A percentile compares a stretch with the other conserved stretches of the same genome.
phyloP scores from a whole-genome alignment of 441 rosid genomes.

The Manihot esculenta region DNA sequence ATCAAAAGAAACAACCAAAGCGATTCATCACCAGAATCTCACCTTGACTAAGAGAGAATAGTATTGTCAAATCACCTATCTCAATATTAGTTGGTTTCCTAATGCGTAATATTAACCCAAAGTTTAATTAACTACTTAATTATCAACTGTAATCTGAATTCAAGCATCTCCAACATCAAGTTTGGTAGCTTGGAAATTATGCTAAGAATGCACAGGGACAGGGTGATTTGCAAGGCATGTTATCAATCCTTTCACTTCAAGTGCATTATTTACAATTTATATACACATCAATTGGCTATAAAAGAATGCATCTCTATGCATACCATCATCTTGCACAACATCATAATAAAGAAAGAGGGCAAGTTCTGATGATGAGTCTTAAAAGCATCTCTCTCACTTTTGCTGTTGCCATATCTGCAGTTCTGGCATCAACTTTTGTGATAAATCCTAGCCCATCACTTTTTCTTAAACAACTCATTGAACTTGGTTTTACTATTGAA shows the following conservation, averaged over 20 bases:
- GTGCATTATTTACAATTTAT: constrained; percentile 34
- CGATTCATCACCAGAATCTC: too few species aligned
- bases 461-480: constrained; percentile 17
- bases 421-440: constrained; percentile 36
- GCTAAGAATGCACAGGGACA: constrained; percentile 25
- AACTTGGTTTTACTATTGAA: constrained; percentile 12
- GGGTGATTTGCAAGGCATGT: constrained; percentile 90
- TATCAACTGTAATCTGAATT: constrained; percentile 3
- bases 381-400: constrained; percentile 33
- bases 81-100: too few species aligned
- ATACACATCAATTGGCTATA: too few species aligned
- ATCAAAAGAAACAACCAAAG: too few species aligned
- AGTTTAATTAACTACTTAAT: too few species aligned
- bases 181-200: constrained; percentile 29
- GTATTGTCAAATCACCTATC: too few species aligned
- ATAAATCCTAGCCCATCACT: constrained; percentile 18
- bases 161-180: constrained; percentile 16
- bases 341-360: too few species aligned
- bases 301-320: too few species aligned
- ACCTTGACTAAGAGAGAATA: too few species aligned
- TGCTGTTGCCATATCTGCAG: constrained; percentile 42
- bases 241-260: constrained; percentile 70
- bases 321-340: too few species aligned
- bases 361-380: constrained; percentile 26
- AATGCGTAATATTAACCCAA: too few species aligned